These are phyloP conservation scores for Exobasidium cylindrosporum DNA, from an alignment of 1,284 basidiomycete species.

Conservation along the genomic window DNA sequence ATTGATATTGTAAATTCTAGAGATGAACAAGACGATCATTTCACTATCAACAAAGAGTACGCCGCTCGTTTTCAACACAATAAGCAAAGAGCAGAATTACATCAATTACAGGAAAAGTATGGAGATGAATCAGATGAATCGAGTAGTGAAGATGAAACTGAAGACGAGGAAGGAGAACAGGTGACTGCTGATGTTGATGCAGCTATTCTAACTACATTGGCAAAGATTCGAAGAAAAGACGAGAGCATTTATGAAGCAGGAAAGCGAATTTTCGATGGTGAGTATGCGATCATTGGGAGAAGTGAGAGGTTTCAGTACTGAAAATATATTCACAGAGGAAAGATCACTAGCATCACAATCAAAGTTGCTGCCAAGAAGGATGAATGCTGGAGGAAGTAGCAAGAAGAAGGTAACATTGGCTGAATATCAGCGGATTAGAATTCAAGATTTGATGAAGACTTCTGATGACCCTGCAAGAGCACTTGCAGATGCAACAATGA, in stretches of 20 bases:
- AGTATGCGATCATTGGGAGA: too few species aligned
- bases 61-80: constrained; percentile 50
- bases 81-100: constrained; percentile 46
- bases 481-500: constrained; percentile 48
- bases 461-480: constrained; percentile 46
- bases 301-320: too few species aligned
- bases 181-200: constrained; percentile 91
- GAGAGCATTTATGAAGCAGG: constrained; percentile 73
- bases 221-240: constrained; percentile 78
- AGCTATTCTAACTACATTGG: constrained; percentile 87
- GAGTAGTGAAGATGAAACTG: constrained; percentile 65
- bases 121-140: constrained; percentile 28
- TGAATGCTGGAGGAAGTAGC: constrained; percentile 20
- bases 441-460: constrained; percentile 47
- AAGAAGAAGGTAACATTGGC: constrained; percentile 48
- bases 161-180: constrained; percentile 93
- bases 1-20: neutral
- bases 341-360: constrained; percentile 12
- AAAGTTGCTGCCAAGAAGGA: constrained; percentile 10
- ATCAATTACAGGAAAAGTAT: constrained; percentile 45
- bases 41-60: constrained; percentile 46
- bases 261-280: constrained; percentile 40
- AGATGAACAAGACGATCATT: neutral
- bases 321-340: constrained; percentile 8
- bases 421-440: constrained; percentile 49